A percentile compares a stretch with the other conserved stretches of the same genome.
Conservation (phyloP, 164 flowering plant species). For the Magnolia kwangsiensis region DNA sequence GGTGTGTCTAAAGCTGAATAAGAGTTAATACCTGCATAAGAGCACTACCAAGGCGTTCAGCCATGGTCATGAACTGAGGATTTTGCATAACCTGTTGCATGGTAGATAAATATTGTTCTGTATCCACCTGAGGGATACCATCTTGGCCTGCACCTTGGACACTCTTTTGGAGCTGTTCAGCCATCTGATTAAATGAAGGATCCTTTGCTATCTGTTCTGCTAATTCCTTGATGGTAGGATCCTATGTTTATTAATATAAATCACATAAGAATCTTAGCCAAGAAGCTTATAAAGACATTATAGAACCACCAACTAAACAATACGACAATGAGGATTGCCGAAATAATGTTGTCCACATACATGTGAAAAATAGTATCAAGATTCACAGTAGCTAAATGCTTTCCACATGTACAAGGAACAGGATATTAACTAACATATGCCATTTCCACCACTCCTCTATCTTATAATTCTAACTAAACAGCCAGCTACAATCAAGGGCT, state of each 20-base stretch:
- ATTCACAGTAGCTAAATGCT: neutral
- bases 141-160: slow-evolving; percentile 58
- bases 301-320: neutral
- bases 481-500: no score
- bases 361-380: neutral
- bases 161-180: slow-evolving; percentile 82
- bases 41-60: slow-evolving; percentile 92
- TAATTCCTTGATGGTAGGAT: slow-evolving; percentile 82
- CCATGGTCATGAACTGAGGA: slow-evolving; percentile 92
- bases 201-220: slow-evolving; percentile 91
- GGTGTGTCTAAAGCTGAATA: neutral
- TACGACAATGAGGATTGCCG: neutral
- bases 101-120: slow-evolving; percentile 65
- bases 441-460: no score
- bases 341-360: no score
- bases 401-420: neutral
- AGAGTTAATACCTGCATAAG: slow-evolving; percentile 65
- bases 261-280: neutral
- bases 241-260: slow-evolving; percentile 30
- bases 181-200: slow-evolving; percentile 91
- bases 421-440: no score
- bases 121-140: slow-evolving; percentile 62
- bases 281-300: neutral
- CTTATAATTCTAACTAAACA: no score
- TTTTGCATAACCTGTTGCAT: slow-evolving; percentile 98